Percentiles rank a stretch among this genome's conserved stretches.
Conservation (phyloP, 1,284 basidiomycete genomes). For the Pyrrhoderma lamaoense region DNA sequence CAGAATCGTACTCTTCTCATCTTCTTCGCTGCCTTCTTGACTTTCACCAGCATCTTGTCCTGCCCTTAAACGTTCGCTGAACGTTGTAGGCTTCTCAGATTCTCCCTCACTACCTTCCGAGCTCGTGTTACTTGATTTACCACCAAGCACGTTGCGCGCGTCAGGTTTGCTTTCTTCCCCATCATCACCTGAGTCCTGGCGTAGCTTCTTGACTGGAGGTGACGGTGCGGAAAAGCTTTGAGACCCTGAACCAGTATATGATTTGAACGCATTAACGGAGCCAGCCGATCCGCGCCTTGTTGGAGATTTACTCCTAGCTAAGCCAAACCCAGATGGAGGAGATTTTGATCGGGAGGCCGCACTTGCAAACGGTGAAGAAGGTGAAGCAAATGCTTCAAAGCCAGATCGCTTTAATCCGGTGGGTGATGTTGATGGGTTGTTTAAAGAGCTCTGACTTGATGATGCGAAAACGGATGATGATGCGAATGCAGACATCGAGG, state of each 20-base stretch:
- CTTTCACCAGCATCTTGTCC: conserved; percentile 29
- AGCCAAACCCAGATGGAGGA: conserved; percentile 25
- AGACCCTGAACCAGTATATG: conserved; percentile 44
- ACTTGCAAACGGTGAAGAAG: conserved; percentile 51
- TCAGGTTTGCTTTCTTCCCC: conserved; percentile 5
- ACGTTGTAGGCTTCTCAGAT: conserved; percentile 33
- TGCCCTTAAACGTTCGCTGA: conserved; percentile 58
- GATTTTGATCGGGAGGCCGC: conserved; percentile 42
- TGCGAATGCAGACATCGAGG: conserved; percentile 10
- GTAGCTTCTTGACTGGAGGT: conserved; percentile 19
- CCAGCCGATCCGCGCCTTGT: conserved; percentile 31
- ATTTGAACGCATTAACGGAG: conserved; percentile 48
- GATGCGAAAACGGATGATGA: conserved; percentile 18
- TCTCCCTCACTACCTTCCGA: conserved; percentile 25
- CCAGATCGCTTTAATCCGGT: conserved; percentile 44
- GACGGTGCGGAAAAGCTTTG: conserved; percentile 38
- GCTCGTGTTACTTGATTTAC: conserved; percentile 3
- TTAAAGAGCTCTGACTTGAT: too few species aligned
- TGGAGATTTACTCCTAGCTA: conserved; percentile 45
- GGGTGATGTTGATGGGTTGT: conserved; percentile 22
- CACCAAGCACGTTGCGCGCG: not conserved
- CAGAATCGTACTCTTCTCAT: conserved; percentile 37
- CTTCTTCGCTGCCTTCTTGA: conserved; percentile 46
- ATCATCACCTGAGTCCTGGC: conserved; percentile 17
- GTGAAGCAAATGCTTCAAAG: conserved; percentile 57